Conservation (phyloP, 179 eudicot genomes). For the Monotropa hypopitys region DNA sequence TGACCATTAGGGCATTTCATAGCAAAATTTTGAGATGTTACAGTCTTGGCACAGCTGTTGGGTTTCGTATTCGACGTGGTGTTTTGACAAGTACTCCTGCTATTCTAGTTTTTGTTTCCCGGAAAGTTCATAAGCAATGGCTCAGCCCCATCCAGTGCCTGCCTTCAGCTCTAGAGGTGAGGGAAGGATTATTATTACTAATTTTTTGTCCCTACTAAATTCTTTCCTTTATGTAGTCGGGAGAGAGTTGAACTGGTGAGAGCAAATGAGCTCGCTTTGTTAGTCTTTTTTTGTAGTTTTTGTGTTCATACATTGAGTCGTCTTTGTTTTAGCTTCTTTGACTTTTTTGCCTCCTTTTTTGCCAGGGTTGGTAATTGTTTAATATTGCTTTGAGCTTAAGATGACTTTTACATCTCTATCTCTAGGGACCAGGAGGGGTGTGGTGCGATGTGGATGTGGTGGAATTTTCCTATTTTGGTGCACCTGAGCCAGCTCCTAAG, state of each 20-base stretch:
- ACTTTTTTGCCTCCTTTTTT: neutral
- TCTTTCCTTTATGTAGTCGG: neutral
- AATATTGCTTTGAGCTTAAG: slow-evolving; percentile 10
- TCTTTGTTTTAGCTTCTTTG: neutral
- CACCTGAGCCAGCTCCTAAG: slow-evolving; percentile 87
- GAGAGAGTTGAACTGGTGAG: neutral
- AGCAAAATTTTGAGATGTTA: slow-evolving; percentile 89
- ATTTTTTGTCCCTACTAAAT: neutral
- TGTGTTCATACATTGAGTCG: neutral
- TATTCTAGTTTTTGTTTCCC: slow-evolving; percentile 82
- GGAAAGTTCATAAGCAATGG: slow-evolving; percentile 97
- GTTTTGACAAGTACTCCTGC: slow-evolving; percentile 87
- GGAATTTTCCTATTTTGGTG: slow-evolving; percentile 94
- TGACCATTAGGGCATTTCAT: slow-evolving; percentile 96
- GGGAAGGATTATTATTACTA: neutral
- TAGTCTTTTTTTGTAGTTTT: neutral
- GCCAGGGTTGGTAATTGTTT: neutral
- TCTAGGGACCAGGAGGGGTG: slow-evolving; percentile 95
- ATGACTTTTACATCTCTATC: slow-evolving; percentile 6
- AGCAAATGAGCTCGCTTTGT: neutral
- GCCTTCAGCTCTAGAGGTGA: slow-evolving; percentile 83
- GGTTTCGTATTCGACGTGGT: slow-evolving; percentile 77
- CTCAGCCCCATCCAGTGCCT: slow-evolving; percentile 78
- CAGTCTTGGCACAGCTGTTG: slow-evolving; percentile 95
- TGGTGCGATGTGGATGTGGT: slow-evolving; percentile 98